Evolutionary conservation across 441 rosid species (phyloP), one percentile per base, ranked within the genome.

Genomic region (Erodium texanum): DNA sequence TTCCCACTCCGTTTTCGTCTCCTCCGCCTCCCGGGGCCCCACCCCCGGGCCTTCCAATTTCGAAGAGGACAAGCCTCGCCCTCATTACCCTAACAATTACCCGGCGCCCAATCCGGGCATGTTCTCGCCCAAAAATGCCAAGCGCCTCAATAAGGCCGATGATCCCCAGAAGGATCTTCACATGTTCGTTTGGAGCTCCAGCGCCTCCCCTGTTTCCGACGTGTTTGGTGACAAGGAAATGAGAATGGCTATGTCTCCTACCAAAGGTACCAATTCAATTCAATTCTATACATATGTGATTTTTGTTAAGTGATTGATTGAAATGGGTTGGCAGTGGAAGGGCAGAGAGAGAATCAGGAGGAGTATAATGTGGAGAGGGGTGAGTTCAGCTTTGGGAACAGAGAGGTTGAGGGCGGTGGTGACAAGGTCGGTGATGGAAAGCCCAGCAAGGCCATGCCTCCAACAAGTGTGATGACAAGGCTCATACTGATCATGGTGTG

Each of bases 151-250:
- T 4, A 27, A 27, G 29, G 4, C 2, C 29, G 29, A 27, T 27
- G 29, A 27, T 27, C 29, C 29, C 19, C 89, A 89, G 0, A 85
- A 75, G 76, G 99, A 91, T 77, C 89, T 93, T 45, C 99, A 91
- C 27, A 91, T 93, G 97, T 93, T 89, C 70, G 99, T 93, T 5
- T 93, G 99, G 99, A 93, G 99, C 70, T 93, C 97, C 0, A 91
- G 92, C 62, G 83, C 95, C 10, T 93, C 99, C 7, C 99, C 99
- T 12, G 97, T 91, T 0, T 93, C 99, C 0, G 99, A 93, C 67
- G 99, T 93, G 16, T 93, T 86, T 48, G 95, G 93, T 0, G 71
- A 79, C 19, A 92, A 92, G 45, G 98, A 93, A 14, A 92, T 88
- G 29, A 81, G 89, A 76, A 66, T 90, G 64, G 82, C 97, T 67